Base-by-base conservation (phyloP, 192 early-diverging fungal species). In the Coemansia sp. region DNA sequence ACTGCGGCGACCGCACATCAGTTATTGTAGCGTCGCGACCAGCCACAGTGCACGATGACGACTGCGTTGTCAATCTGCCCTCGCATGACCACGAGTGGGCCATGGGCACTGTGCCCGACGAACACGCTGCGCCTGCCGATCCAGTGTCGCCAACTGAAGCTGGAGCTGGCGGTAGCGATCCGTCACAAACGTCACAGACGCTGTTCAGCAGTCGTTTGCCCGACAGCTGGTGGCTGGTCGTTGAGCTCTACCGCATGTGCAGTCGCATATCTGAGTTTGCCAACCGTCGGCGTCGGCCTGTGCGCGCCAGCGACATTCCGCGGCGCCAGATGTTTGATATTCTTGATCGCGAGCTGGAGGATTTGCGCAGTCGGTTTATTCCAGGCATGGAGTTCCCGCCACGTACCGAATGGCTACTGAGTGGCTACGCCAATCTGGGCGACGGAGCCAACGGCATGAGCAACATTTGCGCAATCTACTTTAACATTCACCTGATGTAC, bases 71-170 rank as follows among this genome's bases (percentile, higher is more conserved):
- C 23, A 52, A 81, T 20, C 66, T 75, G 42, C 78, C 78, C 1
- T 63, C 62, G 10, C 73, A 81, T 46, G 78, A 81, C 52, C 63
- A 81, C 62, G 78, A 81, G 60, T 81, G 78, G 78, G 17, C 68
- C 20, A 60, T 23, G 3, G 69, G 73, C 56, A 71, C 68, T 0
- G 36, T 67, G 31, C 77, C 77, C 8, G 21, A 46, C 42, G 58
- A 59, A 9, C 40, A 22, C 46, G 5, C 5, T 11, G 2, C 0
- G 11, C 14, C 53, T 20, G 38, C 28, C 21, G 55, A 19, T 11
- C 4, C 34, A 17, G 44, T n/a, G 19, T 17, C 21, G 25, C 46
- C 36, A 9, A 19, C 21, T 5, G 38, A 38, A 21, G 21, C 5
- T 53, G 17, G 40, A 15, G 2, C 28, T 15, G 46, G 22, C 56